Evolutionary conservation across 2,329 filamentous ascomycete genomes (phyloP), one percentile per base, ranked within the genome.

Genomic region (Albifimbria verrucaria): DNA sequence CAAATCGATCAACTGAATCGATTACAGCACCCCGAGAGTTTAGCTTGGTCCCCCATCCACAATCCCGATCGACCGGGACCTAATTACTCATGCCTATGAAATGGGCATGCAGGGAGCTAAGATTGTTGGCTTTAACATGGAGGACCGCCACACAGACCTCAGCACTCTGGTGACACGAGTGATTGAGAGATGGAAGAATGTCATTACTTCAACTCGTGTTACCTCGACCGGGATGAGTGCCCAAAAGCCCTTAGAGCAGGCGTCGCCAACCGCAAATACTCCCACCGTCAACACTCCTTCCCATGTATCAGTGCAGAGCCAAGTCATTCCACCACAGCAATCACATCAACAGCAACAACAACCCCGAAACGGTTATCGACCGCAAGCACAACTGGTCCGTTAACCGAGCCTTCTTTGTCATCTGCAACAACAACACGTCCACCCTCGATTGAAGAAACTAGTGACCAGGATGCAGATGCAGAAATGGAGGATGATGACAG

Each of bases 131-230:
- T 68, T 80, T 44, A 72, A 71, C 41, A 50, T 80, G 2, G 73
- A 80, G 28, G 81, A 85, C 59, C 72, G 75, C 1, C 75, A 81
- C 49, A 57, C 76, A 5, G 82, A 85, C 55, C 64, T 86, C 1
- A 72, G 73, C 54, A 75, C 76, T 0, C 63, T 82, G 36, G 76
- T 85, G 6, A 69, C 78, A 7, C 71, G 73, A n/a, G 77, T 78
- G 2, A 84, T 87, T 53, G 77, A 81, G 43, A 74, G 82, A 25
- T 87, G 84, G 84, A 87, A 84, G 67, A 73, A 70, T 4, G 81
- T 86, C 17, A 79, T 87, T 12, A 70, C 75, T n/a, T 76, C 80
- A 6, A 72, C 76, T 2, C 74, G 81, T 41, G 70, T 69, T 4
- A 65, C 69, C 3, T 61, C 62, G n/a, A 58, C 57, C 17, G 79